A percentile compares a stretch with the other conserved stretches of the same genome.
These are phyloP conservation scores for Elaeis guineensis DNA, from an alignment of 176 grass and related monocot genomes.

Conservation along the genomic window DNA sequence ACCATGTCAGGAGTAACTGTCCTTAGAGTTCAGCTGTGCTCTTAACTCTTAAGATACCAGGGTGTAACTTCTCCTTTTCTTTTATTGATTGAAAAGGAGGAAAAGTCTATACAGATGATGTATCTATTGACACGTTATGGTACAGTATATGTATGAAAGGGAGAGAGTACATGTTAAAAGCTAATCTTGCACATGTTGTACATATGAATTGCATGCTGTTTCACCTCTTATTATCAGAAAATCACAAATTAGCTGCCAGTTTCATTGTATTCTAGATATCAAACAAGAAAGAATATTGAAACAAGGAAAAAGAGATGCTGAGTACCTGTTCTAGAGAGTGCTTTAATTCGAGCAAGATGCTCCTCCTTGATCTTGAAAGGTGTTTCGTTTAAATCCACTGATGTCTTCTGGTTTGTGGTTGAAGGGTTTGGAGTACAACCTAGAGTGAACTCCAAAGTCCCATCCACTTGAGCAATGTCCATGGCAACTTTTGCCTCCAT, in stretches of 20 bases:
- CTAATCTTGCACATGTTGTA: no score
- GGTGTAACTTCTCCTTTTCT: no score
- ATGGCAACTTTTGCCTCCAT: conserved; percentile 69
- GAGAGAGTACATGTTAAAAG: no score
- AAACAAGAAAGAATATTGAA: background rate
- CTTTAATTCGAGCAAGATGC: conserved; percentile 56
- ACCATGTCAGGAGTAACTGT: no score
- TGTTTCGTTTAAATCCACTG: conserved; percentile 50
- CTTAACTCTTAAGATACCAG: no score
- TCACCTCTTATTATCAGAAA: no score
- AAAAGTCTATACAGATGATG: no score
- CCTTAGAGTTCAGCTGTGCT: no score
- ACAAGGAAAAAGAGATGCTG: background rate
- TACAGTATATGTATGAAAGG: no score
- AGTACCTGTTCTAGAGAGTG: conserved; percentile 79
- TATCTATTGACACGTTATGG: no score
- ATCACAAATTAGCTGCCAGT: background rate
- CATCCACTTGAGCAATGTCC: conserved; percentile 85
- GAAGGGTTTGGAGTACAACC: conserved; percentile 22
- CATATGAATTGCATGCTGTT: no score
- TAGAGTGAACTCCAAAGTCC: conserved; percentile 57
- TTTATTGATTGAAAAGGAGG: no score
- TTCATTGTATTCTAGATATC: background rate
- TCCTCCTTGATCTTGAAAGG: conserved; percentile 64
- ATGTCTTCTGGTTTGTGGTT: conserved; percentile 3